These are phyloP conservation scores for Cercis canadensis DNA, from an alignment of 306 rosid genomes.

Conservation along the genomic window DNA sequence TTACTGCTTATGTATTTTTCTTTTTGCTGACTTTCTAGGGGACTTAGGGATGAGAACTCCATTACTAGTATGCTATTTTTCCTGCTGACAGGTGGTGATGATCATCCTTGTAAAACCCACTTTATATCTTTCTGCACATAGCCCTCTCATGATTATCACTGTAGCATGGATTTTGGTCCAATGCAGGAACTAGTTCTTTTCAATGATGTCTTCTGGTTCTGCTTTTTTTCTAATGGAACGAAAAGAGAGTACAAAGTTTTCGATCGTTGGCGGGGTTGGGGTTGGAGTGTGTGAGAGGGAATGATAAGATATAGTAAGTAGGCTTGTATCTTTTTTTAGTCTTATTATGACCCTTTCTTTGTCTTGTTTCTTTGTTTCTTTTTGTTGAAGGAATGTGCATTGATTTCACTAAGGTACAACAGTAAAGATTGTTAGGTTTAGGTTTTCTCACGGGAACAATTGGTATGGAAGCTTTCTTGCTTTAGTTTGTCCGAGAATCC, in stretches of 20 bases:
- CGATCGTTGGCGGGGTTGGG: background rate
- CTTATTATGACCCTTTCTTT: conserved; percentile 52
- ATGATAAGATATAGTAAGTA: conserved; percentile 34
- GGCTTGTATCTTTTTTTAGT: conserved; percentile 34
- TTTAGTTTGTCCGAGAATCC: conserved; percentile 34
- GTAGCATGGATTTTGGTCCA: conserved; percentile 42
- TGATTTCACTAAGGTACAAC: conserved; percentile 53
- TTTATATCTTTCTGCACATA: conserved; percentile 44
- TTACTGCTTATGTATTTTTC: conserved; percentile 37
- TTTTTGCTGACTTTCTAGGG: conserved; percentile 46
- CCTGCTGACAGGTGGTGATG: conserved; percentile 49
- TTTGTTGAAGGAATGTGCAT: conserved; percentile 67
- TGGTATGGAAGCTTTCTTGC: conserved; percentile 37
- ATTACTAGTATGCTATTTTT: conserved; percentile 51
- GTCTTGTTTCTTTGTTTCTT: conserved; percentile 70
- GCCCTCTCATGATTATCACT: conserved; percentile 38
- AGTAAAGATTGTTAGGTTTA: conserved; percentile 48
- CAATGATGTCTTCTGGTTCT: conserved; percentile 14
- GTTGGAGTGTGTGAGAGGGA: conserved; percentile 38
- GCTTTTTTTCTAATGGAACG: background rate
- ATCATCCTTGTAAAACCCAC: conserved; percentile 48
- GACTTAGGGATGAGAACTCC: conserved; percentile 38
- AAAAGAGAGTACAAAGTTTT: background rate
- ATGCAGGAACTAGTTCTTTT: conserved; percentile 34
- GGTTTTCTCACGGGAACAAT: conserved; percentile 34